phyloP scores from a whole-genome alignment of 2,329 filamentous ascomycete genomes.

The Claviceps quebecensis region DNA sequence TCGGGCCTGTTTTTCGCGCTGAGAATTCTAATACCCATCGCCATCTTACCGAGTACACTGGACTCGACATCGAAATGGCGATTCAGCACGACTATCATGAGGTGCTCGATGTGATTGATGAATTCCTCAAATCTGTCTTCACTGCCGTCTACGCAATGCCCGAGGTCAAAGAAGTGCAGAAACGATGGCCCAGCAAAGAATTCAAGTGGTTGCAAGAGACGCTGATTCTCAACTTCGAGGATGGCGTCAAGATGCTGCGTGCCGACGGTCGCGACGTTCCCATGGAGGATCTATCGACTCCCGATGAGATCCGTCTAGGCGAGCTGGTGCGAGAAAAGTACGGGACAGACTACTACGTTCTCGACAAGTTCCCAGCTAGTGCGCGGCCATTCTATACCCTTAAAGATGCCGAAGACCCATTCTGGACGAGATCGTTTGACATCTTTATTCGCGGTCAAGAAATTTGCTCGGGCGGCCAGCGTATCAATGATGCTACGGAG shows the following conservation, averaged over 20 bases:
- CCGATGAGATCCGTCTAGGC: slow-evolving; percentile 77
- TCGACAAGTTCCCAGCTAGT: slow-evolving; percentile 80
- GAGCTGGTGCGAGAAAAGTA: slow-evolving; percentile 76
- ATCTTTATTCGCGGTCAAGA: slow-evolving; percentile 91
- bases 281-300: slow-evolving; percentile 65
- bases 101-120: slow-evolving; percentile 64
- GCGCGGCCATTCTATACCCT: slow-evolving; percentile 88
- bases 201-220: slow-evolving; percentile 80
- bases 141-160: slow-evolving; percentile 29
- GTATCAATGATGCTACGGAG: slow-evolving; percentile 68
- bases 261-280: slow-evolving; percentile 67
- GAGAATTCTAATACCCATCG: slow-evolving; percentile 94
- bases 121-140: slow-evolving; percentile 63
- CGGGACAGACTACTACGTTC: slow-evolving; percentile 79
- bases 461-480: slow-evolving; percentile 82
- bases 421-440: slow-evolving; percentile 82
- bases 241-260: slow-evolving; percentile 69
- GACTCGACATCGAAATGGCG: slow-evolving; percentile 83
- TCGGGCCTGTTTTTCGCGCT: slow-evolving; percentile 62
- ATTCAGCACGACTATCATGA: slow-evolving; percentile 85
- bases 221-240: slow-evolving; percentile 63
- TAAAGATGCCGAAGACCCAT: slow-evolving; percentile 57
- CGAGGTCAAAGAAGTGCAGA: slow-evolving; percentile 68
- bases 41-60: slow-evolving; percentile 88
- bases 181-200: slow-evolving; percentile 75